phyloP scores from a whole-genome alignment of 441 rosid genomes.

The Hura crepitans region DNA sequence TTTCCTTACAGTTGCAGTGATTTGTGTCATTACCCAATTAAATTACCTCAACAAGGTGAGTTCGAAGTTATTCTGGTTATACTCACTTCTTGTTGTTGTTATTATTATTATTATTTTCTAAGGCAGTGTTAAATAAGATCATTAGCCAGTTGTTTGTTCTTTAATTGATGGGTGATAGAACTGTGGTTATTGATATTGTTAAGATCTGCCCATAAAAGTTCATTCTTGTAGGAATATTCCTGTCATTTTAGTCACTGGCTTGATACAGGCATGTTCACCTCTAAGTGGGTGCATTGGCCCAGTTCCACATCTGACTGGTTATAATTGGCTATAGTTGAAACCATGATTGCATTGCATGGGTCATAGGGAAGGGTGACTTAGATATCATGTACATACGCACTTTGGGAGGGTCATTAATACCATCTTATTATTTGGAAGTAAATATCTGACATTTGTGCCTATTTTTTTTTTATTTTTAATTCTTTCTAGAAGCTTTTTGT shows the following conservation, averaged over 20 bases:
- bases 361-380: neutral
- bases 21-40: constrained; percentile 73
- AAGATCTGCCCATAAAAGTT: neutral
- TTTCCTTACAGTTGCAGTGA: constrained; percentile 69
- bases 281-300: neutral
- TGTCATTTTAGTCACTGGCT: neutral
- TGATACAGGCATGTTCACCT: neutral
- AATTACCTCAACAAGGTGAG: constrained; percentile 80
- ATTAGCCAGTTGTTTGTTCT: neutral
- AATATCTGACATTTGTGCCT: no score
- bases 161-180: neutral
- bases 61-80: constrained; percentile 1
- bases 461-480: no score
- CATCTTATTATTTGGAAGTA: no score
- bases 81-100: neutral
- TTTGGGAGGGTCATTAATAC: no score
- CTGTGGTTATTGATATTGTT: neutral
- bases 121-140: neutral
- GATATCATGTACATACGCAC: neutral
- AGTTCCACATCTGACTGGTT: neutral
- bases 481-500: no score
- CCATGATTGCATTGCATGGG: neutral
- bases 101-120: no score
- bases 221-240: neutral
- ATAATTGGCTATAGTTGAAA: constrained; percentile 1